Conservation (phyloP, 1,284 basidiomycete genomes). For the Marasmius sp. region DNA sequence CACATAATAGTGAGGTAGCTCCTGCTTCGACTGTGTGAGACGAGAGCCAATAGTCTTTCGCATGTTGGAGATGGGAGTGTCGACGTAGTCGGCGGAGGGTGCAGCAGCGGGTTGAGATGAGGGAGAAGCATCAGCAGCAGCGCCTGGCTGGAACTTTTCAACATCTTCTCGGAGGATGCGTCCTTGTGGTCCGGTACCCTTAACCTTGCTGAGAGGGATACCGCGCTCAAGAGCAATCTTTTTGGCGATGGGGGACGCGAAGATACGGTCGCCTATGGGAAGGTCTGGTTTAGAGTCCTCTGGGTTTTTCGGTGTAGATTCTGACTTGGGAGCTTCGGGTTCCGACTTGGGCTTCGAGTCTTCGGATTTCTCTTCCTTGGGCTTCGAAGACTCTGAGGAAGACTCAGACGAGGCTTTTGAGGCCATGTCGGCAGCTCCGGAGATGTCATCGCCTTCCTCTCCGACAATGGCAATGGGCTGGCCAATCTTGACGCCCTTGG, state of each 20-base stretch:
- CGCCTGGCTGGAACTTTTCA: constrained; percentile 77
- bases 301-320: constrained; percentile 29
- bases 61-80: constrained; percentile 94
- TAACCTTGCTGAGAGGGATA: constrained; percentile 88
- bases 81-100: constrained; percentile 74
- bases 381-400: constrained; percentile 39
- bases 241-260: constrained; percentile 94
- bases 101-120: constrained; percentile 44
- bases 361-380: constrained; percentile 40
- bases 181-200: constrained; percentile 93
- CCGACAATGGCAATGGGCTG: constrained; percentile 86
- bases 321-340: constrained; percentile 17
- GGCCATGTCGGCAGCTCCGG: constrained; percentile 80
- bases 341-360: constrained; percentile 8
- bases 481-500: constrained; percentile 87
- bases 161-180: constrained; percentile 94
- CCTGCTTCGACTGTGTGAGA: constrained; percentile 90
- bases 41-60: constrained; percentile 90
- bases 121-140: constrained; percentile 42
- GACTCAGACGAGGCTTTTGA: constrained; percentile 48
- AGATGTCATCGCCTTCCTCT: constrained; percentile 93
- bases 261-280: constrained; percentile 78
- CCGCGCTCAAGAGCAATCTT: constrained; percentile 96
- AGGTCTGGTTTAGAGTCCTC: constrained; percentile 51
- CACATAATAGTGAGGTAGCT: constrained; percentile 97